These are phyloP conservation scores for Mediolabrus comicus DNA, from an alignment of 108 stramenopile species.

Conservation along the genomic window DNA sequence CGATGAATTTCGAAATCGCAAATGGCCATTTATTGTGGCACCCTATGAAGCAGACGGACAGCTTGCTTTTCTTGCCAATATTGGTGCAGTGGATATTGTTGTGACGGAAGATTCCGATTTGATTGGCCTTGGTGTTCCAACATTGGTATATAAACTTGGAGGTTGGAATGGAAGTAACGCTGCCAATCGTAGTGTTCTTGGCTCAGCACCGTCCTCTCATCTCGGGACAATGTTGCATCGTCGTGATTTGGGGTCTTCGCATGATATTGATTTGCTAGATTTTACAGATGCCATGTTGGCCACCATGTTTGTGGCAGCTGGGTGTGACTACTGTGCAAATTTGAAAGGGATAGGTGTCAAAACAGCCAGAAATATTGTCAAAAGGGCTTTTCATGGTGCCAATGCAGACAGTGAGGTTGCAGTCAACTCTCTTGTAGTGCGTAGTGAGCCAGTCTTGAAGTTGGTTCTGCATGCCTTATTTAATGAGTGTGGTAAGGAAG, in stretches of 20 bases:
- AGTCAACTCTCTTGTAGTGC: neutral
- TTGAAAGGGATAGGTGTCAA: slow-evolving; percentile 86
- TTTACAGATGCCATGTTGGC: slow-evolving; percentile 89
- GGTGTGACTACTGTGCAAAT: slow-evolving; percentile 92
- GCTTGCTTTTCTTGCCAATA: slow-evolving; percentile 81
- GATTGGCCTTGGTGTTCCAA: slow-evolving; percentile 74
- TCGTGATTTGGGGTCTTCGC: slow-evolving; percentile 44
- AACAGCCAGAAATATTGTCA: slow-evolving; percentile 77
- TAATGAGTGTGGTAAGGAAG: slow-evolving; percentile 36
- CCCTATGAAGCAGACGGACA: slow-evolving; percentile 99
- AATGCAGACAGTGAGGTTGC: neutral
- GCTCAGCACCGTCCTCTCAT: neutral
- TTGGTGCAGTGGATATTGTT: slow-evolving; percentile 77
- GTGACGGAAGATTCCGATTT: slow-evolving; percentile 98
- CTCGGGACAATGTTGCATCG: slow-evolving; percentile 41
- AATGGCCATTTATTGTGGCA: slow-evolving; percentile 80
- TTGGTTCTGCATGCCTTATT: slow-evolving; percentile 24
- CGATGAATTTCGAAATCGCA: slow-evolving; percentile 33
- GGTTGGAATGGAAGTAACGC: slow-evolving; percentile 51
- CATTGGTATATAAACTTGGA: slow-evolving; percentile 87
- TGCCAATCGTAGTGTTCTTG: slow-evolving; percentile 24
- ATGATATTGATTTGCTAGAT: slow-evolving; percentile 47
- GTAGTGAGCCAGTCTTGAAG: slow-evolving; percentile 23
- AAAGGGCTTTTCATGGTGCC: slow-evolving; percentile 17
- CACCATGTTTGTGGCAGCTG: slow-evolving; percentile 88